Evolutionary conservation across 192 early-diverging fungal genomes (phyloP).

Genomic region (Jimgerdemannia lactiflua): DNA sequence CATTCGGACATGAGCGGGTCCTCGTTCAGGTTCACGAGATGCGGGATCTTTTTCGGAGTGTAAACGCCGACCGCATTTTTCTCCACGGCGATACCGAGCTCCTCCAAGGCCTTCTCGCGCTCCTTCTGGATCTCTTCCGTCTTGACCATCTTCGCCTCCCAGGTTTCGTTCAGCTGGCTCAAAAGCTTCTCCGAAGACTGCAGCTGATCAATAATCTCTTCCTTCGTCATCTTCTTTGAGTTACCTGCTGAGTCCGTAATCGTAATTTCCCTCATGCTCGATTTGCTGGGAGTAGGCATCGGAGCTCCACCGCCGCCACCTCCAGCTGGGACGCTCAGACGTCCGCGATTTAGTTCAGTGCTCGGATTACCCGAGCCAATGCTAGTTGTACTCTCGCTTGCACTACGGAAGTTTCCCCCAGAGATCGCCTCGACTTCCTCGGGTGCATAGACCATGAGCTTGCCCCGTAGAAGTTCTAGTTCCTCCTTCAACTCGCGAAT

Average conservation of each 20-base stretch:
- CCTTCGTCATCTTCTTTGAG: constrained; percentile 19
- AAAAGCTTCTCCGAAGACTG: constrained; percentile 73
- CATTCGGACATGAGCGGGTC: constrained; percentile 79
- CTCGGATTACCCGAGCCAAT: background rate
- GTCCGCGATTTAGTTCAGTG: background rate
- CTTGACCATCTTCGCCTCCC: constrained; percentile 68
- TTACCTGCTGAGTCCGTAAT: constrained; percentile 15
- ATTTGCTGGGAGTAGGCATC: background rate
- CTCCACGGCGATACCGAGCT: constrained; percentile 64
- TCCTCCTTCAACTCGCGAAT: constrained; percentile 76
- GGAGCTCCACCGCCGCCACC: background rate
- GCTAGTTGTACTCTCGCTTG: background rate
- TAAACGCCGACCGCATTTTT: constrained; percentile 58
- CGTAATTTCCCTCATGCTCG: constrained; percentile 14
- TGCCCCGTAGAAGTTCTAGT: constrained; percentile 52
- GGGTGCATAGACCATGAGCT: constrained; percentile 44
- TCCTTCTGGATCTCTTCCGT: constrained; percentile 59
- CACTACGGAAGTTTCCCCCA: background rate
- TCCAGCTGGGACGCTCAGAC: background rate
- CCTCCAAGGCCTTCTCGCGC: constrained; percentile 58
- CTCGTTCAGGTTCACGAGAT: constrained; percentile 78
- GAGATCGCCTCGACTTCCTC: constrained; percentile 31
- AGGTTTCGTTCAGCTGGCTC: constrained; percentile 69
- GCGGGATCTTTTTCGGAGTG: constrained; percentile 64
- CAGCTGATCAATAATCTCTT: constrained; percentile 64